Evolutionary conservation across 2,329 filamentous ascomycete genomes (phyloP), one percentile per base, ranked within the genome.

Genomic region (Orbilia brochopaga): DNA sequence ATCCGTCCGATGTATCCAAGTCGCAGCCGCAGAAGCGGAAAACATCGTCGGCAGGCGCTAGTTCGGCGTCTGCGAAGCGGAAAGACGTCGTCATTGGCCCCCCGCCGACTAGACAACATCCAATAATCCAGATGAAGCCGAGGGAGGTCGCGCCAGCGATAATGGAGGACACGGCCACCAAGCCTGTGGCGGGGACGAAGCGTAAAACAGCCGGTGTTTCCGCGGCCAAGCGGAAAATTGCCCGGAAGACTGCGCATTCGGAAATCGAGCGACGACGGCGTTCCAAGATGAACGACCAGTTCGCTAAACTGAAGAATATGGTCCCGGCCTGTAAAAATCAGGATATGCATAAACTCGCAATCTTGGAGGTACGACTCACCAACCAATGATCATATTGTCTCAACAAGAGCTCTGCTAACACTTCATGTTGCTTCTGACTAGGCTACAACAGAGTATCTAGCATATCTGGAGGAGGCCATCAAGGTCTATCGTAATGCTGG

Each of bases 261-360:
- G 81, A 97, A 75, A 99, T 97, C 76, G 94, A 99, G 81, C 84
- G 94, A 51, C 83, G 93, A 66, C 83, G 94, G 76, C 84, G 94
- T 73, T 96, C 91, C 11, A 99, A 97, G 83, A 99, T 97, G 93
- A 97, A 99, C 76, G 93, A 97, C 79, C 94, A 97, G 81, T 97
- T 97, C 81, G 90, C 87, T 1, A 89, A 95, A 15, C 81, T 97
- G 75, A 97, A 97, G 81, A 86, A 89, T 76, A 92, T 99, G 90
- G 95, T 97, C 65, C 94, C 94, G 0, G 93, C 94, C 1, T 97
- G 94, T 79, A 87, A 86, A n/a, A 92, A 92, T 5, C 86, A 88
- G 75, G 93, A 97, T 78, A 97, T 97, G 94, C 94, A 97, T 80
- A 99, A 99, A 81, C 82, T 97, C 65, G 92, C 92, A 15, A 97